Base-by-base conservation (phyloP, 2,329 filamentous ascomycete species). In the Pseudogymnoascus sp. region DNA sequence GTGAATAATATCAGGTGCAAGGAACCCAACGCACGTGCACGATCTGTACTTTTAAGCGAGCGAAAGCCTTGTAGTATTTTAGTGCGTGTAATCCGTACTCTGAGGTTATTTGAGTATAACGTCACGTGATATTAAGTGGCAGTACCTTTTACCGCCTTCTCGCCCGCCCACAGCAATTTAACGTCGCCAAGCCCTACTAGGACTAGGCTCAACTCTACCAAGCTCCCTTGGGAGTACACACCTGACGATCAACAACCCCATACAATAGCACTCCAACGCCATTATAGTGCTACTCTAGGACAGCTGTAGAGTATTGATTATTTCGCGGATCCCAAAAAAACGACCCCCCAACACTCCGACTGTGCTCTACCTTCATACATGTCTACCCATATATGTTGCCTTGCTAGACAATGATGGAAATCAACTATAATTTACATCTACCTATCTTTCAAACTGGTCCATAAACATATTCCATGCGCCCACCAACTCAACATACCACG, bases 1-100 rank as follows among this genome's bases (percentile, higher is more conserved):
- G 50, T 56, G 50, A 56, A 56, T 56, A 56, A 56, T 56, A 56
- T 56, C 50, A 56, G 50, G 50, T 56, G 50, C 50, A 56, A 56
- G 50, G 50, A 56, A 56, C 50, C 50, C 50, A 56, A 56, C 50
- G 50, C 50, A 56, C 50, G 50, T 56, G 50, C 50, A 56, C 50
- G 50, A n/a, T 56, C 29, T 21, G 50, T 56, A 56, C 50, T 56
- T 56, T 56, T 56, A 56, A 56, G 50, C 50, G 50, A 56, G 50
- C 19, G 50, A 56, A 33, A 56, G 46, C 15, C 23, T 53, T 53
- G 44, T 29, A 29, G 15, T n/a, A 53, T 15, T 53, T 29, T 53
- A 17, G 46, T 53, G 0, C 46, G 1, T 26, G 23, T 26, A 26
- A 5, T 26, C 3, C 23, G 6, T 26, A 26, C 23, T 11, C 3